phyloP scores from a whole-genome alignment of 768 basidiomycete genomes.

The Lentinula sp. region DNA sequence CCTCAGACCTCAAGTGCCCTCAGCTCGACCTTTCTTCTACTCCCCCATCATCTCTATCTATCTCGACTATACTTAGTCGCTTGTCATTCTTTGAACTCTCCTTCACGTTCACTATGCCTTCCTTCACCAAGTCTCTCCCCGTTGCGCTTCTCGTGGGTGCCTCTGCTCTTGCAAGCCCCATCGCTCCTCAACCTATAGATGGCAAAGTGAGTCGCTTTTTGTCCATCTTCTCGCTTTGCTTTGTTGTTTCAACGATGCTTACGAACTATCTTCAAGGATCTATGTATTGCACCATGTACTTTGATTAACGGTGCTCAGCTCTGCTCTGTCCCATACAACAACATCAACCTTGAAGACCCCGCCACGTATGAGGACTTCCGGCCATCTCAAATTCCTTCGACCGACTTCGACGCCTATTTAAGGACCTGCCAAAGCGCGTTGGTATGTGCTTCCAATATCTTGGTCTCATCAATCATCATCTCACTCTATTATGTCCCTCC shows the following conservation, averaged over 20 bases:
- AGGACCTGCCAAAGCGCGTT: not conserved
- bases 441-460: not conserved
- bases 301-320: not conserved
- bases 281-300: not conserved
- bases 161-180: not conserved
- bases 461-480: too few species aligned
- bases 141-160: not conserved
- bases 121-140: not conserved
- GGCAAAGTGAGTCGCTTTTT: not conserved
- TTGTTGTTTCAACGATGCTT: not conserved
- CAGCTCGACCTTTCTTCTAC: not conserved
- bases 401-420: not conserved
- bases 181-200: not conserved
- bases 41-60: not conserved
- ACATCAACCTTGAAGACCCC: not conserved
- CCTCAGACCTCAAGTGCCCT: not conserved
- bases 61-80: not conserved
- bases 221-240: not conserved
- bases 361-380: not conserved
- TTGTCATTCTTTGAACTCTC: not conserved
- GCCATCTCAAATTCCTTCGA: not conserved
- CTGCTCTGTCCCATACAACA: not conserved
- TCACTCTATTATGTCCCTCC: too few species aligned
- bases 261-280: not conserved
- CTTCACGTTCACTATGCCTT: not conserved